Evolutionary conservation across 2,329 filamentous ascomycete genomes (phyloP), one percentile per base, ranked within the genome.

Genomic region (Thyridium curvatum): DNA sequence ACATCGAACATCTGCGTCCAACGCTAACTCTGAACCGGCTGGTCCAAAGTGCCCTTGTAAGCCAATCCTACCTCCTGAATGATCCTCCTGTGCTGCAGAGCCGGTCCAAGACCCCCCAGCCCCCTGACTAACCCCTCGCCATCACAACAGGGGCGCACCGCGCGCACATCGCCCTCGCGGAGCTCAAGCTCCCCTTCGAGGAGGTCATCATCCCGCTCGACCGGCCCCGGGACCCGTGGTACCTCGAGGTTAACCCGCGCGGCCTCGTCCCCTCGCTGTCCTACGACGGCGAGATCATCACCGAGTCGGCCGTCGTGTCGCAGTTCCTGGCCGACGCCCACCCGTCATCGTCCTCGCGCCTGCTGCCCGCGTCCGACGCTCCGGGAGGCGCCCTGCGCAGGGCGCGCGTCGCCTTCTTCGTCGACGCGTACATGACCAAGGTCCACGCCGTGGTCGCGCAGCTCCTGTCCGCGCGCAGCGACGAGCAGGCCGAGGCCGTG

Each of bases 231-330:
- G 79, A 82, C 18, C 67, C 75, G 30, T 86, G 82, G 68, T 93
- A 91, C 56, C 73, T 93, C 8, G 68, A 81, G 37, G 65, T 93
- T 55, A 90, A 91, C 65, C 85, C 86, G 47, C 79, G 85, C 41
- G 87, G 87, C 12, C 75, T 89, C 3, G 85, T 93, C 4, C 86
- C 87, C 1, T 65, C 79, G 0, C 63, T 93, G 40, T 72, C 74
- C 17, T 83, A 84, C 66, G 71, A 78, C 45, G 71, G 69, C 44
- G 71, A 84, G 45, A 82, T 86, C 55, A 69, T 93, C 52, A 79
- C 75, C 38, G 86, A 93, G 58, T 87, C 83, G 3, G 79, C 66
- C 46, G 75, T 91, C 45, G 78, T 91, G n/a, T 61, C 79, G 2
- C 77, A 83, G 48, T 91, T 87, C 62, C 59, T 80, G 4, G 79